These are phyloP conservation scores for Petunia hybrid DNA, from an alignment of 305 asterid species.

Conservation along the genomic window DNA sequence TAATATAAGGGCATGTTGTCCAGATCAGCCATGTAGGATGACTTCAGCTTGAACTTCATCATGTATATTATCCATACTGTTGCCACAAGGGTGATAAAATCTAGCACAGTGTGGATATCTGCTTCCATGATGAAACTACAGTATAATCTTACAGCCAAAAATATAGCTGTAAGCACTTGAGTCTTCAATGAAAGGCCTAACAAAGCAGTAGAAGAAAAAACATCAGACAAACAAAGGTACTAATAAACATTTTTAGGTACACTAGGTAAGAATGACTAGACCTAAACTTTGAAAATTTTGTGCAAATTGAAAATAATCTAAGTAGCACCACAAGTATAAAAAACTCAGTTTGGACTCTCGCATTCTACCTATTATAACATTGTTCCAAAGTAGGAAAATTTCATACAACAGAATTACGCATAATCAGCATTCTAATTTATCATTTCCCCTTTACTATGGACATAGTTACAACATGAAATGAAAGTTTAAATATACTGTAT, in stretches of 20 bases:
- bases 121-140: slow-evolving; percentile 78
- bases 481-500: no score
- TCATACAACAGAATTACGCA: background rate
- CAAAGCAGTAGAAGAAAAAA: slow-evolving; percentile 20
- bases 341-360: background rate
- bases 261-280: background rate
- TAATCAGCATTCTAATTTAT: background rate
- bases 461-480: no score
- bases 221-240: background rate
- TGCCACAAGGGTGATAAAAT: slow-evolving; percentile 70
- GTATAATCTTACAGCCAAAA: slow-evolving; percentile 66
- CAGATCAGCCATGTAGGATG: slow-evolving; percentile 67
- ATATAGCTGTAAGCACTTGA: slow-evolving; percentile 83
- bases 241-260: background rate
- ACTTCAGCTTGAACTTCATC: slow-evolving; percentile 73
- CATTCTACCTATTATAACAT: background rate
- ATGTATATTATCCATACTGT: slow-evolving; percentile 87
- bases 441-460: no score
- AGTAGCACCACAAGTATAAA: background rate
- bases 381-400: background rate
- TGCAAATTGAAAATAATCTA: background rate
- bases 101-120: slow-evolving; percentile 83
- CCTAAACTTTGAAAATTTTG: background rate
- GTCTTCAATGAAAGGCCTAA: slow-evolving; percentile 84
- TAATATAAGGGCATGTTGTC: slow-evolving; percentile 73